A percentile compares a stretch with the other conserved stretches of the same genome.
Conservation (phyloP, 2,329 filamentous ascomycete genomes). For the Phyllachora maydis region DNA sequence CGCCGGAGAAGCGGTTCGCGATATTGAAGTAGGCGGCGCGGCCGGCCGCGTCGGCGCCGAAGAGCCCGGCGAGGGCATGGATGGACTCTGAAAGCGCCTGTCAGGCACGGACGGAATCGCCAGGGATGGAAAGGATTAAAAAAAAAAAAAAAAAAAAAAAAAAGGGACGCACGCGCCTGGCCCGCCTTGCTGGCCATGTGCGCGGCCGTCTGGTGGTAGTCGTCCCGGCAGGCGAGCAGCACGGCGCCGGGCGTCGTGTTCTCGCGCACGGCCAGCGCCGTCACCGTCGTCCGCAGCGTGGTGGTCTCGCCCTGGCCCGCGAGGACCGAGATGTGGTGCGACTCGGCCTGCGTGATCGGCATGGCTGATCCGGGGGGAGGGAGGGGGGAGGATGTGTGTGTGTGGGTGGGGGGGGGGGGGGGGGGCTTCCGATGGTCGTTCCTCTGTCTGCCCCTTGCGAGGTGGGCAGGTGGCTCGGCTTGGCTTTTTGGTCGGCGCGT, state of each 20-base stretch:
- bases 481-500: too few relatives aligned
- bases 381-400: not conserved
- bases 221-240: slow-evolving; percentile 5
- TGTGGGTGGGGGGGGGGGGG: not conserved
- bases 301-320: slow-evolving; percentile 5
- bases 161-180: slow-evolving; percentile 3
- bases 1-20: slow-evolving; percentile 5
- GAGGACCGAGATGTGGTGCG: slow-evolving; percentile 5
- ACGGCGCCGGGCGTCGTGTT: slow-evolving; percentile 3
- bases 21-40: slow-evolving; percentile 5
- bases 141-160: not conserved
- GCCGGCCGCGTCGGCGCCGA: slow-evolving; percentile 2
- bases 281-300: slow-evolving; percentile 3
- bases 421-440: too few relatives aligned
- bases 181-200: slow-evolving; percentile 7
- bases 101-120: too few relatives aligned
- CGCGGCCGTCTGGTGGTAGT: slow-evolving; percentile 7
- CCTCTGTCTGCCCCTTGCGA: too few relatives aligned
- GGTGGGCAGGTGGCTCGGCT: too few relatives aligned
- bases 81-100: slow-evolving; percentile 5
- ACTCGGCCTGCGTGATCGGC: slow-evolving; percentile 2
- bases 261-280: slow-evolving; percentile 4
- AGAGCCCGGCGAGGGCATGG: slow-evolving; percentile 4
- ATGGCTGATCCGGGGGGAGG: too few relatives aligned
- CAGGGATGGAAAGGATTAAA: not conserved